Evolutionary conservation across 441 rosid genomes (phyloP), one percentile per base, ranked within the genome.

Genomic region (Populus tomentosa): DNA sequence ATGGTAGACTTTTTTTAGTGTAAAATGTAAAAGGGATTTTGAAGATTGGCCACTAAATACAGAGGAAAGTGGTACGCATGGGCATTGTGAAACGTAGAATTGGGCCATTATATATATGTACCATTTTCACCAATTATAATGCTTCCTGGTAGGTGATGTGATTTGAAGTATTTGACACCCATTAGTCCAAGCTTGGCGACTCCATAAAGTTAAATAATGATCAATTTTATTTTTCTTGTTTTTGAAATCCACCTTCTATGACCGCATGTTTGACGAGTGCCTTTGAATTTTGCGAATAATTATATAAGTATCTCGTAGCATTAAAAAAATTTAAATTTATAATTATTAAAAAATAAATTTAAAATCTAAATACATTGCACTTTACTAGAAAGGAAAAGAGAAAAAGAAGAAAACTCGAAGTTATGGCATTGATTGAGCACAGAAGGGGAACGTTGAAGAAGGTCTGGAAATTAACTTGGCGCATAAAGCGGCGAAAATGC

Each of bases 301-400:
- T 0, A 28, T 2, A 3, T 28, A 28, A 28, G 0, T 28, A 0
- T 28, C 2, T 28, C 0, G 3, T 28, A 0, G 3, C 30, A 0
- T 28, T 28, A 28, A 28, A 26, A 28, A 28, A 2, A 28, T 0
- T 2, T 3, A 0, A 28, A 28, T 0, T 2, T 2, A 2, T 28
- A 0, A 28, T 28, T 28, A 28, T 2, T 2, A 0, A 28, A 28
- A 3, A 28, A 0, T 3, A 28, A 28, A 28, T 2, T 1, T 0
- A 28, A 28, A 2, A 28, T n/a, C 5, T 30, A 4, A 30, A 7
- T 36, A 36, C 40, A 1, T 0, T 36, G 9, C 7, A 42, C 53
- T 11, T 42, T 11, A 42, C 53, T 42, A 10, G 13, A 11, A 4
- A 46, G 56, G 20, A 46, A 46, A 46, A 46, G 18, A 46, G 20